phyloP scores from a whole-genome alignment of 176 grass and related monocot species.

The Typha latifolia region DNA sequence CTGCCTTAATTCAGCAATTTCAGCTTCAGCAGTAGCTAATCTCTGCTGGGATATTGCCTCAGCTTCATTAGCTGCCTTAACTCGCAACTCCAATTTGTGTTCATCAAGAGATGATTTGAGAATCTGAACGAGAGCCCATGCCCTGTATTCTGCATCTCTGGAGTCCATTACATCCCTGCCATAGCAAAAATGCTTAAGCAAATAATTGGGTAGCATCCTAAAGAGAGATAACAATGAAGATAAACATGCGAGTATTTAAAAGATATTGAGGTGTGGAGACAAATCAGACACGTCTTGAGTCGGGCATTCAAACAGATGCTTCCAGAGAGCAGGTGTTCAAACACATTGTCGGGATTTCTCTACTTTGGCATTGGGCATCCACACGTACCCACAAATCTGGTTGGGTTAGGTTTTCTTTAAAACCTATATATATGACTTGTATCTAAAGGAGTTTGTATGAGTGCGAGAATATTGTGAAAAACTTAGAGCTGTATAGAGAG shows the following conservation, averaged over 20 bases:
- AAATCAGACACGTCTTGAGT: too few species aligned
- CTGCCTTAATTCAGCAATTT: slow-evolving; percentile 75
- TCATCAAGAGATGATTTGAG: slow-evolving; percentile 90
- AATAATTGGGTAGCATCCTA: neutral
- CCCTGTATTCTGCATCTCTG: slow-evolving; percentile 53
- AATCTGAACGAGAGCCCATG: slow-evolving; percentile 61
- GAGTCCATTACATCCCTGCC: slow-evolving; percentile 67
- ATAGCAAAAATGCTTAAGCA: slow-evolving; percentile 6
- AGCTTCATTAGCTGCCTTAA: slow-evolving; percentile 91
- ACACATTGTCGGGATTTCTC: too few species aligned
- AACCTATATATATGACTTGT: too few species aligned
- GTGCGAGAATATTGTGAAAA: too few species aligned
- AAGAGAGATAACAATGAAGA: neutral
- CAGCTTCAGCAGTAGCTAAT: slow-evolving; percentile 73
- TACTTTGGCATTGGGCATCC: too few species aligned
- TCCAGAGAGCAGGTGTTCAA: too few species aligned
- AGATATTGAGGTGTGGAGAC: neutral
- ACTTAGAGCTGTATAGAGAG: too few species aligned
- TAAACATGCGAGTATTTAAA: neutral
- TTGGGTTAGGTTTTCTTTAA: too few species aligned
- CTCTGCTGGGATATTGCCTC: slow-evolving; percentile 90
- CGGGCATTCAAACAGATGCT: too few species aligned
- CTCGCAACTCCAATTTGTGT: slow-evolving; percentile 72
- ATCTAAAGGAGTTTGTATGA: too few species aligned
- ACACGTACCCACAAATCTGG: too few species aligned